These are phyloP conservation scores for Geotrichum cucujoidarum DNA, from an alignment of 1,139 yeast species.

Conservation along the genomic window DNA sequence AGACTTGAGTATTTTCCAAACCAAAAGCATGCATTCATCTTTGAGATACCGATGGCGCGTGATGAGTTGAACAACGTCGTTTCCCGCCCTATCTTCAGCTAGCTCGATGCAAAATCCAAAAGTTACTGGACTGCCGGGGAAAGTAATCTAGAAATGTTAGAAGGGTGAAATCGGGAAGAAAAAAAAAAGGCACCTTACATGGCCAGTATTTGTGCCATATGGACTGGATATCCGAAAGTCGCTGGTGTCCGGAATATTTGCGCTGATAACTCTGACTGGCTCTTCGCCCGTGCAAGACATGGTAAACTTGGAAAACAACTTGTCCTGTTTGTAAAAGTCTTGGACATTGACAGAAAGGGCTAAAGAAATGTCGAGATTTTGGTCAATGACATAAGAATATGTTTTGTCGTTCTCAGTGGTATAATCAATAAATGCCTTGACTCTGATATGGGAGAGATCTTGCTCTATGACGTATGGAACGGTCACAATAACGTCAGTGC, in stretches of 20 bases:
- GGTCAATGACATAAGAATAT: slow-evolving; percentile 22
- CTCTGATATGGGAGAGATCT: slow-evolving; percentile 10
- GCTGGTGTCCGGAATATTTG: slow-evolving; percentile 41
- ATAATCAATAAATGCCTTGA: slow-evolving; percentile 22
- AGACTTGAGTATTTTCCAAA: slow-evolving; percentile 21
- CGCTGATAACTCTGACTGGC: slow-evolving; percentile 53
- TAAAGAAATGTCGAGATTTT: slow-evolving; percentile 33
- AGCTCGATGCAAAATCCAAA: slow-evolving; percentile 50
- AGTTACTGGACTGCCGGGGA: slow-evolving; percentile 65
- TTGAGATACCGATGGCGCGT: slow-evolving; percentile 25
- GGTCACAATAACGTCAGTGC: slow-evolving; percentile 11
- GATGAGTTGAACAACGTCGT: slow-evolving; percentile 21
- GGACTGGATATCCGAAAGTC: slow-evolving; percentile 43
- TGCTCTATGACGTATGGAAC: slow-evolving; percentile 19
- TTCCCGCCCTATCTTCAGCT: slow-evolving; percentile 14
- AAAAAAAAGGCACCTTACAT: slow-evolving; percentile 8
- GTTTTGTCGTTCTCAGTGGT: slow-evolving; percentile 22
- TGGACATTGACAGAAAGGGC: slow-evolving; percentile 70
- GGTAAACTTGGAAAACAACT: slow-evolving; percentile 61
- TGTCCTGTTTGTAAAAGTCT: slow-evolving; percentile 57
- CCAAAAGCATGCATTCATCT: slow-evolving; percentile 15
- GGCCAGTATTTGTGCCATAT: slow-evolving; percentile 25
- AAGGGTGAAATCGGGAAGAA: neutral
- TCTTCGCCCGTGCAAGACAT: slow-evolving; percentile 53
- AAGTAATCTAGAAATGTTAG: slow-evolving; percentile 43